Percentiles rank a stretch among this genome's conserved stretches.
phyloP scores from a whole-genome alignment of 805 yeast genomes.

The Suhomyces xylopsoci region DNA sequence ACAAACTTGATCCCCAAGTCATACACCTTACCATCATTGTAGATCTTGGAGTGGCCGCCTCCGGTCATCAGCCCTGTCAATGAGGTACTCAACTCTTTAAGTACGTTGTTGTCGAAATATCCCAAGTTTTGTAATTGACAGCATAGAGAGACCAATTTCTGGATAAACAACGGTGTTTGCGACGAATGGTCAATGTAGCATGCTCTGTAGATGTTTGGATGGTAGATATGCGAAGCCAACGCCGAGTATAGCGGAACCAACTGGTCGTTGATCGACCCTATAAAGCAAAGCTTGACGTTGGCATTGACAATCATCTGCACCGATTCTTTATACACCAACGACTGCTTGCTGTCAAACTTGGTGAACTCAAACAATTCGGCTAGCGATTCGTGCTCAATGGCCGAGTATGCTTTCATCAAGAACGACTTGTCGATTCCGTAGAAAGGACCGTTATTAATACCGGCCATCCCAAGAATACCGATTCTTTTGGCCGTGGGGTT shows the following conservation, averaged over 20 bases:
- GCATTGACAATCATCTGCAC: slow-evolving; percentile 60
- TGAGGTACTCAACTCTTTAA: slow-evolving; percentile 72
- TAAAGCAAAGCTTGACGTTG: slow-evolving; percentile 74
- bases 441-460: slow-evolving; percentile 90
- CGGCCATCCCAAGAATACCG: slow-evolving; percentile 91
- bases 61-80: slow-evolving; percentile 90
- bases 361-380: slow-evolving; percentile 87
- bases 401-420: slow-evolving; percentile 82
- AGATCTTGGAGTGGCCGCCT: slow-evolving; percentile 89
- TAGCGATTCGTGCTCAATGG: slow-evolving; percentile 85
- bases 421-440: slow-evolving; percentile 84
- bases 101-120: slow-evolving; percentile 76
- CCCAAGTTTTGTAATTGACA: slow-evolving; percentile 76
- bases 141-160: slow-evolving; percentile 69
- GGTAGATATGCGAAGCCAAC: slow-evolving; percentile 73
- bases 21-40: slow-evolving; percentile 82
- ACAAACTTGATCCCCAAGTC: slow-evolving; percentile 73
- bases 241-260: slow-evolving; percentile 91
- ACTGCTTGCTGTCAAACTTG: slow-evolving; percentile 66
- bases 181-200: slow-evolving; percentile 85
- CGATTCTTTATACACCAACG: slow-evolving; percentile 66
- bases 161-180: slow-evolving; percentile 74
- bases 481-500: slow-evolving; percentile 45
- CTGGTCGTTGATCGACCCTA: slow-evolving; percentile 92
- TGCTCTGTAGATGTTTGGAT: slow-evolving; percentile 87